These are phyloP conservation scores for Mediolabrus comicus DNA, from an alignment of 108 stramenopile genomes.

Conservation along the genomic window DNA sequence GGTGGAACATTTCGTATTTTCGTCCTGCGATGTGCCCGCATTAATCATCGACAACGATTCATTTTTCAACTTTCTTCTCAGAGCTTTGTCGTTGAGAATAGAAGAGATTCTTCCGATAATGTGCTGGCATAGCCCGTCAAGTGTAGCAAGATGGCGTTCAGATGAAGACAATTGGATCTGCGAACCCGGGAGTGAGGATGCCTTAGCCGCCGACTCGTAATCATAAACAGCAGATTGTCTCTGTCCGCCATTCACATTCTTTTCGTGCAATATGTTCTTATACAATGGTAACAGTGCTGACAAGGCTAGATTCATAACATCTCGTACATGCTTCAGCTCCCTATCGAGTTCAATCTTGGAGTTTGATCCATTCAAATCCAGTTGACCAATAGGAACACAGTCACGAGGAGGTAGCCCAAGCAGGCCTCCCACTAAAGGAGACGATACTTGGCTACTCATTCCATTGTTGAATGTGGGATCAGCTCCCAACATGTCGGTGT, in stretches of 20 bases:
- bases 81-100: constrained; percentile 6
- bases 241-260: not conserved
- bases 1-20: not conserved
- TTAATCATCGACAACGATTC: not conserved
- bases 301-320: constrained; percentile 30
- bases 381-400: not conserved
- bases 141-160: constrained; percentile 13
- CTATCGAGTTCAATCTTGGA: constrained; percentile 10
- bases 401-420: not conserved
- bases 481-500: not conserved
- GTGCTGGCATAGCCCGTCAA: constrained; percentile 45
- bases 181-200: not conserved
- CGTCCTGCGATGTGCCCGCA: not conserved
- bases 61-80: not conserved
- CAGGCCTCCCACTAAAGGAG: constrained; percentile 24
- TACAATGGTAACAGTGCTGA: constrained; percentile 35
- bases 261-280: not conserved
- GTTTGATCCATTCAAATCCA: not conserved
- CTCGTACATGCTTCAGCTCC: constrained; percentile 36
- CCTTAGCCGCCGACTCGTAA: constrained; percentile 27
- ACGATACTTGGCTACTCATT: not conserved
- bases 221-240: constrained; percentile 34
- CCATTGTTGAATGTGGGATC: not conserved
- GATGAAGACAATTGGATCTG: not conserved
- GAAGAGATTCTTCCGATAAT: constrained; percentile 10